Base-by-base conservation (phyloP, 305 asterid species). In the Plantago coronopus region DNA sequence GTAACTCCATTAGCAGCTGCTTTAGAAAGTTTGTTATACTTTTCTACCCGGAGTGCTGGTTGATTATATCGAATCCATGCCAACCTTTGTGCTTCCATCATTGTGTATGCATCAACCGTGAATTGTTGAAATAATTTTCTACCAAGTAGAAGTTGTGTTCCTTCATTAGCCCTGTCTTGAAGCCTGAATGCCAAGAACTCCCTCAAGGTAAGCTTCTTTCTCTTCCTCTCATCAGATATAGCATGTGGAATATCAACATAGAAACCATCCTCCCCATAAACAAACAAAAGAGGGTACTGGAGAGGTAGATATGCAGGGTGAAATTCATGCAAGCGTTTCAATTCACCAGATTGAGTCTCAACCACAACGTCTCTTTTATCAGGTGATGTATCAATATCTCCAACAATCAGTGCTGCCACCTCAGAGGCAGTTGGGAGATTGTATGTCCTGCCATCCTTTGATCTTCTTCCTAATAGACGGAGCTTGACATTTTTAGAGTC, bases 371-470 rank as follows among this genome's bases (percentile, higher is more conserved):
- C 48, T 44, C 15, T 44, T 44, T 44, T 25, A 25, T 25, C 29
- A 25, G 29, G 48, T 14, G 17, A 44, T 44, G 48, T 44, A 44
- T 44, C 48, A 13, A 44, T 44, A 44, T 44, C 16, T 8, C 48
- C 48, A 6, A 44, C 48, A 12, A 44, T 44, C 5, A 44, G 48
- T 13, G 48, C 16, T 12, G 48, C 48, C 6, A 44, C 48, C 48
- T 44, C 48, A 13, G 48, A 44, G 15, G 16, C 16, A 13, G 16
- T 14, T 44, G 48, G 17, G 17, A 44, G 17, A 12, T 44, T 44
- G 48, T 44, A 44, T 44, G 48, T 44, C 48, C 48, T 44, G 1
- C 48, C 16, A 44, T 44, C 48, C 48, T 44, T 44, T 44, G 48
- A 44, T 44, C 48, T 44, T 13, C 48, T 10, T 6, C 48, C 16